These are phyloP conservation scores for Alternaria sp. DNA, from an alignment of 2,329 filamentous ascomycete genomes.

Conservation along the genomic window DNA sequence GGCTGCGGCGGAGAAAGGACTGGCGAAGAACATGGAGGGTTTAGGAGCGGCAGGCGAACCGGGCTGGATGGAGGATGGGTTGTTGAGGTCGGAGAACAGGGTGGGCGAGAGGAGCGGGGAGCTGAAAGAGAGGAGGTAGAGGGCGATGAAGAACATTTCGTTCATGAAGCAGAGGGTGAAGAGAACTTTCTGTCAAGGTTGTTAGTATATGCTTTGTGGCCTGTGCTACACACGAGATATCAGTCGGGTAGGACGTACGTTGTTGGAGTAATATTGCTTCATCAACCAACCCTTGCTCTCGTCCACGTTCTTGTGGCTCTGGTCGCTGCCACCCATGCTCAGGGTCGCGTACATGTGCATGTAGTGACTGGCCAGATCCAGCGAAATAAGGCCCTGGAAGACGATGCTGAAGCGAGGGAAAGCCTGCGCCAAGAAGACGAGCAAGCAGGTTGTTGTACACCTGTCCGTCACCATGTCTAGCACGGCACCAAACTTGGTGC, in stretches of 20 bases:
- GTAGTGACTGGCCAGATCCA: constrained; percentile 96
- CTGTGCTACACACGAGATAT: not conserved
- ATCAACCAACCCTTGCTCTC: constrained; percentile 86
- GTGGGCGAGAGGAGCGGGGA: constrained; percentile 88
- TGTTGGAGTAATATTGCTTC: constrained; percentile 97
- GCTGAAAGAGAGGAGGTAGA: constrained; percentile 97
- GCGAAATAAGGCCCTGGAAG: constrained; percentile 90
- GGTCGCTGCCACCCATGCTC: constrained; percentile 79
- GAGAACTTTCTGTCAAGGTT: constrained; percentile 73
- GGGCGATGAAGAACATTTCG: constrained; percentile 96
- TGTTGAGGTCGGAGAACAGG: constrained; percentile 70
- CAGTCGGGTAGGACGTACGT: constrained; percentile 64
- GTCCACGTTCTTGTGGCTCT: constrained; percentile 94
- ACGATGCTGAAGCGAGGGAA: constrained; percentile 94
- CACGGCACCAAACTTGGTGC: constrained; percentile 93
- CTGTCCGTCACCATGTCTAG: constrained; percentile 99
- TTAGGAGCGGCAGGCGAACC: constrained; percentile 74
- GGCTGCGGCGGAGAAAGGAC: constrained; percentile 89
- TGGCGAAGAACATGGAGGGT: constrained; percentile 79
- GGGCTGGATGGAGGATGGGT: constrained; percentile 62
- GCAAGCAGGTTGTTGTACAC: constrained; percentile 92
- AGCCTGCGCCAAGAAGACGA: constrained; percentile 93
- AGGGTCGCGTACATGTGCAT: constrained; percentile 99
- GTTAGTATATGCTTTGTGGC: constrained; percentile 19
- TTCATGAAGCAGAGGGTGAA: constrained; percentile 92